Base-by-base conservation (phyloP, 768 basidiomycete genomes). In the Strobilomyces confusus region DNA sequence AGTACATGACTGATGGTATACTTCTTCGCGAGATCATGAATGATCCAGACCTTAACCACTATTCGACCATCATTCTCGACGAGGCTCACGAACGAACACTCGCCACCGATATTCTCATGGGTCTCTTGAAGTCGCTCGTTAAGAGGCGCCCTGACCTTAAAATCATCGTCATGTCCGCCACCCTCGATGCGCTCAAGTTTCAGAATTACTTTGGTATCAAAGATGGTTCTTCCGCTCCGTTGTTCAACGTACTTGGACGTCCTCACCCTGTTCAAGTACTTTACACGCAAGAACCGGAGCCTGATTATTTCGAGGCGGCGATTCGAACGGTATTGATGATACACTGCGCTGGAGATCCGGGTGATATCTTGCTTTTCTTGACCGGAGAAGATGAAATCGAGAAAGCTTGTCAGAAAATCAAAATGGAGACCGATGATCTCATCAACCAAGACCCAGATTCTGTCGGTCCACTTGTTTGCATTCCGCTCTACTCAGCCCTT, bases 1-100 rank as follows among this genome's bases (percentile, higher is more conserved):
- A 97, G 70, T 98, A 99, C 75, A 97, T 98, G 95, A 99, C 97
- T 14, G 97, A 99, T 62, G 97, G 95, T 81, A 97, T 98, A 93
- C 84, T 92, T 51, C 82, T 95, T n/a, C 86, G 94, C 19, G 94
- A 97, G 74, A 93, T 92, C 6, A 99, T 98, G 95, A 92, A 95
- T 71, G 97, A 98, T 71, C 89, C 92, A 9, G 79, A 82, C 19
- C 81, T 98, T 37, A 76, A 80, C 25, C 84, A 94, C 4, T 99
- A 99, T 70, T 95, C 92, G 19, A 98, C 95, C 20, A 94, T 99
- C 72, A 98, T 99, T 63, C 83, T 98, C 52, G 97, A 99, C 69
- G 97, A 99, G 74, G 97, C 93, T 6, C 97, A 99, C 75, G 97
- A 99, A 75, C 87, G 95, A 56, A 98, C 97, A 0, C 80, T 98